Base-by-base conservation (phyloP, 2,329 filamentous ascomycete species). In the Diaporthe citri region DNA sequence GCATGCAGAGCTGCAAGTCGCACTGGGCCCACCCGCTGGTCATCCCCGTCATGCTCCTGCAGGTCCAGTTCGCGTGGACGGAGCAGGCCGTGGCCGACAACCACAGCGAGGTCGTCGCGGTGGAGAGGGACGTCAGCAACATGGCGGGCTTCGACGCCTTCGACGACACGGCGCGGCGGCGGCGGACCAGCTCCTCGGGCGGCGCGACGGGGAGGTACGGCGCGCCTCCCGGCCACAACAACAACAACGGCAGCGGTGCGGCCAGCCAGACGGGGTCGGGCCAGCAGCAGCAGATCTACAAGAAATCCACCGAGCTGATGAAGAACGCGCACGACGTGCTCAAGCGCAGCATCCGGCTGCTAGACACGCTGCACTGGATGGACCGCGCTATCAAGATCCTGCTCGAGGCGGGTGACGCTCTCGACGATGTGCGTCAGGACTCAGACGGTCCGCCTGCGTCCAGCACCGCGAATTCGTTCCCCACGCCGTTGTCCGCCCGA, bases 281-380 rank as follows among this genome's bases (percentile, higher is more conserved):
- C 34, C 76, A 77, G 60, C 77, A 78, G 52, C 66, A 81, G 12
- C 84, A 82, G 77, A 83, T 85, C 0, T 84, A 84, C 3, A 85
- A 85, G 78, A 85, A 85, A 62, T 87, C 86, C 75, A 86, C 86
- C 4, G 84, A 85, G 66, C 81, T 87, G 25, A 87, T 87, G 86
- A 87, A 87, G 78, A 82, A 85, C 66, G 86, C 86, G 0, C 86
- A 87, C 48, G 85, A 87, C 55, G 85, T 86, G 1, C 79, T 87
- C 34, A 86, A 86, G 72, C 84, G 83, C 17, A 84, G 85, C 1
- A 87, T 87, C 69, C 84, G 86, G 72, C 79, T 87, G 12, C 81
- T 87, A 1, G 85, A 87, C 64, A 87, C 86, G 1, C 81, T 87
- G 43, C 80, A 85, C 31, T 87, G 86, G 86, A 87, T 87, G 83